phyloP scores from a whole-genome alignment of 306 rosid species.

The Argentina anserina region DNA sequence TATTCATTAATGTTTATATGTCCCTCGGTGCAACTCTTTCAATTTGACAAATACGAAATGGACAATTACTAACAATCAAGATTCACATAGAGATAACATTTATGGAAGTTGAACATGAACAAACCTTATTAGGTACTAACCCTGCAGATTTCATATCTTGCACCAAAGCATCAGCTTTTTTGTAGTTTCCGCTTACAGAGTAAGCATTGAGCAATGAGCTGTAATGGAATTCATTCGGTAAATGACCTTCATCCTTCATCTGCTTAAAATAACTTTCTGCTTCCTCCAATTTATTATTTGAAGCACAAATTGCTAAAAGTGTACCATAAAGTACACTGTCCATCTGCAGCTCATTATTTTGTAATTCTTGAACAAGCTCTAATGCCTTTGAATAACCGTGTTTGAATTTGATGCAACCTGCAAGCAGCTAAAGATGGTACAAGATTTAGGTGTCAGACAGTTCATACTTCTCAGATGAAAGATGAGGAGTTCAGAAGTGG shows the following conservation, averaged over 20 bases:
- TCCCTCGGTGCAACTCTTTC: neutral
- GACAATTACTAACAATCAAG: neutral
- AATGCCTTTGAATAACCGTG: slow-evolving; percentile 71
- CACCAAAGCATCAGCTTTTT: slow-evolving; percentile 65
- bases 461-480: neutral
- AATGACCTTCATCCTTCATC: slow-evolving; percentile 76
- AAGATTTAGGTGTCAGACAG: neutral
- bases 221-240: slow-evolving; percentile 71
- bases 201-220: slow-evolving; percentile 88
- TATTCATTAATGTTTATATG: neutral
- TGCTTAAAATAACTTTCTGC: slow-evolving; percentile 70
- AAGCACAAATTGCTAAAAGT: slow-evolving; percentile 82
- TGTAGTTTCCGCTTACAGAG: slow-evolving; percentile 57
- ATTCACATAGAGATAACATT: neutral
- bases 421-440: slow-evolving; percentile 54
- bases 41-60: neutral
- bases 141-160: slow-evolving; percentile 76
- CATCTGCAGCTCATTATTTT: slow-evolving; percentile 48
- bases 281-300: slow-evolving; percentile 67
- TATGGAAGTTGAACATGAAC: slow-evolving; percentile 39
- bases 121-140: slow-evolving; percentile 94
- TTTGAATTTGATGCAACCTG: slow-evolving; percentile 75
- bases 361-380: slow-evolving; percentile 71
- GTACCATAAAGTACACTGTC: slow-evolving; percentile 80
- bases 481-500: neutral